Evolutionary conservation across 2,329 filamentous ascomycete genomes (phyloP).

Genomic region (Claviceps paspali): DNA sequence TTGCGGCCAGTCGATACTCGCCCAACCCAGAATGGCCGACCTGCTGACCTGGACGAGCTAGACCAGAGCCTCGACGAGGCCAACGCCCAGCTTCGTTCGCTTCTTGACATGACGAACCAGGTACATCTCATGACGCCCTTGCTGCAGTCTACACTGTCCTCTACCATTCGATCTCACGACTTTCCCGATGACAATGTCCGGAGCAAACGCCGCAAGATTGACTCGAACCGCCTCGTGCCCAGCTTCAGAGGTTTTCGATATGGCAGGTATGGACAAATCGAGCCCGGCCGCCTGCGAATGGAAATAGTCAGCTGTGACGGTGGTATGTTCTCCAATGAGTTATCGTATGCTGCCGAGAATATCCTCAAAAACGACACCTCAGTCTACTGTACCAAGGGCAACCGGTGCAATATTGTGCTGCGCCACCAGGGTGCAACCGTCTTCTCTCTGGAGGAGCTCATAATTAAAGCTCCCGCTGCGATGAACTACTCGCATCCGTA

Average conservation of each 20-base stretch:
- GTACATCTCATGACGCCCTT: conserved; percentile 14
- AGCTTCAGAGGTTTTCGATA: conserved; percentile 53
- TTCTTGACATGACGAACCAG: conserved; percentile 25
- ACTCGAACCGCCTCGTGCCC: conserved; percentile 40
- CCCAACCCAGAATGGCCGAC: conserved; percentile 4
- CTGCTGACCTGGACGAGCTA: conserved; percentile 20
- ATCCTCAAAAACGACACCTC: conserved; percentile 68
- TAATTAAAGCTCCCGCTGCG: conserved; percentile 70
- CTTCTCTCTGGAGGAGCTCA: conserved; percentile 71
- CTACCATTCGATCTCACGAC: conserved; percentile 21
- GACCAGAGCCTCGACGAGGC: conserved; percentile 25
- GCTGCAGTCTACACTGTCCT: conserved; percentile 18
- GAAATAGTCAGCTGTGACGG: conserved; percentile 84
- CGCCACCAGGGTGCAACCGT: conserved; percentile 65
- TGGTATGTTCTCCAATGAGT: conserved; percentile 50
- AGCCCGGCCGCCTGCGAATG: conserved; percentile 68
- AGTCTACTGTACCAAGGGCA: conserved; percentile 83
- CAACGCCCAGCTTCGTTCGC: conserved; percentile 27
- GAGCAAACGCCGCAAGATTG: conserved; percentile 55
- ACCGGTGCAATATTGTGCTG: conserved; percentile 73
- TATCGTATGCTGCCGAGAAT: conserved; percentile 58
- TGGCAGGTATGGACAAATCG: conserved; percentile 75
- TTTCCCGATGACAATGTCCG: conserved; percentile 34
- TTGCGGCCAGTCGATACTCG: conserved; percentile 11
- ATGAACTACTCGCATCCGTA: conserved; percentile 74